A percentile compares a stretch with the other conserved stretches of the same genome.
Conservation (phyloP, 2,329 filamentous ascomycete species). For the Macroventuria anomochaeta region DNA sequence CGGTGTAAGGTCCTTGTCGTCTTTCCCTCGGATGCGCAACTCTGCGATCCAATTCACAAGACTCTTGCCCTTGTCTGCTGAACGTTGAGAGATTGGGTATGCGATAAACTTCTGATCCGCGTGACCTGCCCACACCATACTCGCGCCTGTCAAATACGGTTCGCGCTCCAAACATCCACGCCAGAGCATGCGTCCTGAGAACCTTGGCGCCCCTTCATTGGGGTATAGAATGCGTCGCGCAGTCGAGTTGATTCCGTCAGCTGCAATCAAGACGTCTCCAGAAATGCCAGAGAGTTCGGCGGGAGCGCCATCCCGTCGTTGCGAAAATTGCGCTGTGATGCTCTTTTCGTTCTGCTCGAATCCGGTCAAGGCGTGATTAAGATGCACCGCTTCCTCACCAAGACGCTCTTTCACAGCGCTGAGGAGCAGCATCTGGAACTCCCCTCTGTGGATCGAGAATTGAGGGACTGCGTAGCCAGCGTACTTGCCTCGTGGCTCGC, state of each 20-base stretch:
- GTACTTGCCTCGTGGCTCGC: slow-evolving; percentile 50
- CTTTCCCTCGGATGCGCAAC: slow-evolving; percentile 51
- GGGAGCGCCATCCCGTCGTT: slow-evolving; percentile 33
- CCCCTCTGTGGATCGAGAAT: slow-evolving; percentile 55
- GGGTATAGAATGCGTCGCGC: slow-evolving; percentile 53
- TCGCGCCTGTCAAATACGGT: slow-evolving; percentile 52
- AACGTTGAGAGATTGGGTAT: slow-evolving; percentile 53
- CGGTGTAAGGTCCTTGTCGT: slow-evolving; percentile 53
- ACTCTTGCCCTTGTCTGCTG: slow-evolving; percentile 46
- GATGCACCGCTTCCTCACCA: slow-evolving; percentile 48
- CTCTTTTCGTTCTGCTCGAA: slow-evolving; percentile 47
- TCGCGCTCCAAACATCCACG: slow-evolving; percentile 52
- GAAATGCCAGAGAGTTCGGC: slow-evolving; percentile 40
- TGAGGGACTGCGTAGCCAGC: slow-evolving; percentile 55
- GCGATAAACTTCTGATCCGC: slow-evolving; percentile 58
- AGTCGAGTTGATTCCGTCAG: slow-evolving; percentile 56
- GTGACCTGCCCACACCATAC: slow-evolving; percentile 57
- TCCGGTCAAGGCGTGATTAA: slow-evolving; percentile 48
- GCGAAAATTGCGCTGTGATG: slow-evolving; percentile 50
- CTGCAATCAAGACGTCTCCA: slow-evolving; percentile 50
- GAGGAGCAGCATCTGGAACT: slow-evolving; percentile 55
- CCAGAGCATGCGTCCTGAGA: slow-evolving; percentile 57
- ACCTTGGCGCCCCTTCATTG: slow-evolving; percentile 53
- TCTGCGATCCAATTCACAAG: slow-evolving; percentile 58
- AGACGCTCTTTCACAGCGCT: slow-evolving; percentile 52